A percentile compares a stretch with the other conserved stretches of the same genome.
Conservation (phyloP, 1,284 basidiomycete species). For the Trichosporon coremiiforme region DNA sequence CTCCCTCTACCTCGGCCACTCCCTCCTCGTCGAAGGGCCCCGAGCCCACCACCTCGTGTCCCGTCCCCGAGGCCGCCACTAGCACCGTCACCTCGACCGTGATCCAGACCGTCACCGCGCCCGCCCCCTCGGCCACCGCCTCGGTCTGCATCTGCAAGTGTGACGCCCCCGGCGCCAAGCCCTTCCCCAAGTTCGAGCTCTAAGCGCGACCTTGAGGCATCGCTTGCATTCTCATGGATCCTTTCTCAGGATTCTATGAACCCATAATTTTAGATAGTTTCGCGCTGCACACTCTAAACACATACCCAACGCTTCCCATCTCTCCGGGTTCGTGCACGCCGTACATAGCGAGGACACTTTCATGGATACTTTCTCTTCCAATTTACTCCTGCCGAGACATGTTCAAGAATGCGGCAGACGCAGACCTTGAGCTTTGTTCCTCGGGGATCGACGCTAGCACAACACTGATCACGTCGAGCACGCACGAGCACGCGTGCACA, state of each 20-base stretch:
- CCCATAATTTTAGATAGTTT: constrained; percentile 6
- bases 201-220: background rate
- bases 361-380: background rate
- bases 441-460: background rate
- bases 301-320: background rate
- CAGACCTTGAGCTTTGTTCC: background rate
- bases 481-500: too few species aligned
- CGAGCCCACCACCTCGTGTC: too few species aligned
- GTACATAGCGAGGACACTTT: constrained; percentile 7
- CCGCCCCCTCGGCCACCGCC: constrained; percentile 10
- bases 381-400: too few species aligned
- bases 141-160: constrained; percentile 24
- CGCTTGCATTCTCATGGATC: background rate
- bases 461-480: background rate
- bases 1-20: too few species aligned
- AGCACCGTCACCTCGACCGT: constrained; percentile 21
- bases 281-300: background rate
- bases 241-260: background rate
- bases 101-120: constrained; percentile 29
- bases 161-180: constrained; percentile 23
- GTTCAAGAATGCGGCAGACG: background rate
- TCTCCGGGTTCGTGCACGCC: background rate
- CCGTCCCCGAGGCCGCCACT: too few species aligned
- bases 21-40: too few species aligned
- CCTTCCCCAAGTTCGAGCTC: constrained; percentile 27